Base-by-base conservation (phyloP, 2,329 filamentous ascomycete species). In the Hirsutella minnesotensis region DNA sequence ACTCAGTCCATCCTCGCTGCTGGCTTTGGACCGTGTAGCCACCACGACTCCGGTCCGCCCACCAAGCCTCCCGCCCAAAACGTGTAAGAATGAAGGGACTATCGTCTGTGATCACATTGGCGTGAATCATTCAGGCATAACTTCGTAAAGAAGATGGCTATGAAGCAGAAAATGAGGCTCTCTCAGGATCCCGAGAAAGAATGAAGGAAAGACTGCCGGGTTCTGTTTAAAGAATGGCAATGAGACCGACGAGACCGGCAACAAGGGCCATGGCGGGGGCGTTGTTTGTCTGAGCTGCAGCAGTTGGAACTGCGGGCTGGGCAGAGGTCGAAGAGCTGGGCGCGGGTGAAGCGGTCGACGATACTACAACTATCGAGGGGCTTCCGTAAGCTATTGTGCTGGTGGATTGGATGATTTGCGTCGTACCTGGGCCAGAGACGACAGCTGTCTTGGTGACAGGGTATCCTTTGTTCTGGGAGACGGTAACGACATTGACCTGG, bases 381-480 rank as follows among this genome's bases (percentile, higher is more conserved):
- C 56, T 53, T 22, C 61, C 58, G 13, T 57, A 43, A 20, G 61
- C 47, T n/a, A 65, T 57, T n/a, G 60, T 60, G 36, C 67, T 48
- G 12, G 68, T 71, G 7, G 61, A 59, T 10, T 63, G 19, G 16
- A 40, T 60, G 29, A 66, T 53, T 42, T 64, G 52, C 42, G 60
- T 65, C 30, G 64, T 46, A 16, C 60, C 55, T 54, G 56, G 44
- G 46, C 65, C 51, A 37, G 61, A 56, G 9, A 66, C 52, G 20
- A 57, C 58, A 3, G 64, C 52, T 7, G 64, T 68, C 53, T 66
- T 56, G 3, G 68, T 72, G 13, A 72, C 52, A 9, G 67, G 65
- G 53, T 65, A 68, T 13, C 70, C 55, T 15, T 58, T 62, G 13
- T 68, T 73, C 30, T 63, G 42, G 5, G 68, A 72, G 9, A 54